Evolutionary conservation across 2,329 filamentous ascomycete genomes (phyloP).

Genomic region (Lachnellula arida): DNA sequence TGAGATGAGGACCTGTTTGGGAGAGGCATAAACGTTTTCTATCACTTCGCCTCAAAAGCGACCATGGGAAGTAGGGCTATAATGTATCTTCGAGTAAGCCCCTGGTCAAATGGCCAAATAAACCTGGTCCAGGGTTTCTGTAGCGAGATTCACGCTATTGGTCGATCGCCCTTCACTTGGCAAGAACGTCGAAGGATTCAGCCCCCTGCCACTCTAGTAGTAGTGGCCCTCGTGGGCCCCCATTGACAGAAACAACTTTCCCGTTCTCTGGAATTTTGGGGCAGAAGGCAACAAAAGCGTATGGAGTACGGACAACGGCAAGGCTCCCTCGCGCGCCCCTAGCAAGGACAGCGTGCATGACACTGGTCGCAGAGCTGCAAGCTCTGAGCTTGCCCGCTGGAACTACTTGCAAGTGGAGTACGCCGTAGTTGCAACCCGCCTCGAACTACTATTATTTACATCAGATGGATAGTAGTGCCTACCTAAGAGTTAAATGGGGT

Average conservation of each 20-base stretch:
- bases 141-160: constrained; percentile 3
- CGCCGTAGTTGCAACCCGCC: neutral
- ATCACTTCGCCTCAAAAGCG: constrained; percentile 26
- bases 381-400: neutral
- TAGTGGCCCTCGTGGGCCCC: neutral
- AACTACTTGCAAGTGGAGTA: neutral
- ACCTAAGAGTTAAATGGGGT: neutral
- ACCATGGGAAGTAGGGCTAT: constrained; percentile 24
- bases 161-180: constrained; percentile 7
- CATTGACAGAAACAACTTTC: constrained; percentile 3
- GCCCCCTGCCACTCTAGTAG: constrained; percentile 1
- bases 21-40: constrained; percentile 25
- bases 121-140: neutral
- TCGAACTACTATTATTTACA: neutral
- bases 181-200: constrained; percentile 10
- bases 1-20: constrained; percentile 28
- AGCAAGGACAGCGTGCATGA: neutral
- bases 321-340: neutral
- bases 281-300: neutral
- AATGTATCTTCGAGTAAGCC: constrained; percentile 14
- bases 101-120: neutral
- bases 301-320: neutral
- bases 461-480: neutral
- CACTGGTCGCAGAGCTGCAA: neutral
- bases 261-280: constrained; percentile 1